Evolutionary conservation across 2,329 filamentous ascomycete species (phyloP).

Genomic region (Aspergillus sergii): DNA sequence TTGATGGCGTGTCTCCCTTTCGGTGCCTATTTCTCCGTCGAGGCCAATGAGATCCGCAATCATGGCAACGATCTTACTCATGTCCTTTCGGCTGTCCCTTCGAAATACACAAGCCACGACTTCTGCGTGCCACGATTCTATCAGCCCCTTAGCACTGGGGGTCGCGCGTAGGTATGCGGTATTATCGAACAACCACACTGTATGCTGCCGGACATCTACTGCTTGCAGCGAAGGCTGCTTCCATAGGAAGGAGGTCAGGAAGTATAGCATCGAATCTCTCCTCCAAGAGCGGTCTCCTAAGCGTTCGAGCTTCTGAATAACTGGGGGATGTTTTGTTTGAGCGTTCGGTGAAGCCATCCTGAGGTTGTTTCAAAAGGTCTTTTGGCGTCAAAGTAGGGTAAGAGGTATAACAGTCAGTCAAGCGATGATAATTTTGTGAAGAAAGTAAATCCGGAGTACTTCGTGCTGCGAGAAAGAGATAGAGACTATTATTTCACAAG

Average conservation of each 20-base stretch:
- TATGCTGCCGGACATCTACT: constrained; percentile 66
- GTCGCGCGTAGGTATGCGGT: constrained; percentile 67
- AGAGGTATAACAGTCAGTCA: background rate
- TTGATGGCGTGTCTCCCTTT: constrained; percentile 61
- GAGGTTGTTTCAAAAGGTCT: background rate
- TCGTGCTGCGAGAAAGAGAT: background rate
- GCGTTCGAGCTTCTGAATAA: constrained; percentile 12
- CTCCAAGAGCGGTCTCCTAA: constrained; percentile 15
- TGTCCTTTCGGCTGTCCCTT: constrained; percentile 66
- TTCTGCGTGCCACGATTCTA: constrained; percentile 71
- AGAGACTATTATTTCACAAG: background rate
- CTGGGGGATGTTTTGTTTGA: constrained; percentile 11
- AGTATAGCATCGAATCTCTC: constrained; percentile 22
- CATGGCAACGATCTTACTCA: constrained; percentile 69
- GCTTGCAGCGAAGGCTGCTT: constrained; percentile 62
- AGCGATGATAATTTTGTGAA: background rate
- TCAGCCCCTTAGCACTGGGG: constrained; percentile 36
- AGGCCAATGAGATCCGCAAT: constrained; percentile 72
- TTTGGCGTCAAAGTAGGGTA: background rate
- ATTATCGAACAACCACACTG: constrained; percentile 89
- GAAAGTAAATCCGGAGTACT: background rate
- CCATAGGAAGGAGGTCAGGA: constrained; percentile 36
- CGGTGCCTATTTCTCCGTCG: constrained; percentile 54
- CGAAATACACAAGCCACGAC: constrained; percentile 82
- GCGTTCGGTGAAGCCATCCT: constrained; percentile 13